Conservation (phyloP, 352 stramenopile species). For the Plasmopara halstedii region DNA sequence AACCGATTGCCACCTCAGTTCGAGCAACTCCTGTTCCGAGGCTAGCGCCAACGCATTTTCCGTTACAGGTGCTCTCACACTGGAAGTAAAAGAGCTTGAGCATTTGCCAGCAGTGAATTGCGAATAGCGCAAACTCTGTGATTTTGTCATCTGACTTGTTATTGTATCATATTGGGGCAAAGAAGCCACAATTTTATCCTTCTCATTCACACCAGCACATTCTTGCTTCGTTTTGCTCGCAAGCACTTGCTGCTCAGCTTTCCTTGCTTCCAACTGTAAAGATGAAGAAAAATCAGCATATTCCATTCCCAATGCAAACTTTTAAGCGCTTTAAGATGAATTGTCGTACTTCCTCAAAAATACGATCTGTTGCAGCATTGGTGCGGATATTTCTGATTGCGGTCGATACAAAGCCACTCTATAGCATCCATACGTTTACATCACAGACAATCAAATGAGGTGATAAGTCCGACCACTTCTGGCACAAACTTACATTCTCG, state of each 20-base stretch:
- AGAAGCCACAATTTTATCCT: conserved; percentile 70
- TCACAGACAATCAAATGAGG: too few species aligned
- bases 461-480: too few species aligned
- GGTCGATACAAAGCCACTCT: conserved; percentile 10
- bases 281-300: background rate
- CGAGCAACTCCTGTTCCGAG: conserved; percentile 50
- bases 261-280: conserved; percentile 56
- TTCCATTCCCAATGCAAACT: background rate
- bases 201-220: conserved; percentile 51
- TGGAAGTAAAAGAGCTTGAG: conserved; percentile 94
- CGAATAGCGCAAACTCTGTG: conserved; percentile 51
- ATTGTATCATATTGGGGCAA: conserved; percentile 42
- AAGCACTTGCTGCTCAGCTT: conserved; percentile 53
- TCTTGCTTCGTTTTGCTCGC: conserved; percentile 53
- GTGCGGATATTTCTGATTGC: conserved; percentile 60
- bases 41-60: conserved; percentile 41
- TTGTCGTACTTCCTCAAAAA: conserved; percentile 63
- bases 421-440: background rate
- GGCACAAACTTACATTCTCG: conserved; percentile 23
- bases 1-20: conserved; percentile 82
- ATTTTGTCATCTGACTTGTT: conserved; percentile 8
- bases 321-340: too few species aligned
- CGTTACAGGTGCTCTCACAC: conserved; percentile 71
- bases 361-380: conserved; percentile 76
- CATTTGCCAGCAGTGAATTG: conserved; percentile 85